phyloP scores from a whole-genome alignment of 139 green algal genomes.

The Chlorella sp. region DNA sequence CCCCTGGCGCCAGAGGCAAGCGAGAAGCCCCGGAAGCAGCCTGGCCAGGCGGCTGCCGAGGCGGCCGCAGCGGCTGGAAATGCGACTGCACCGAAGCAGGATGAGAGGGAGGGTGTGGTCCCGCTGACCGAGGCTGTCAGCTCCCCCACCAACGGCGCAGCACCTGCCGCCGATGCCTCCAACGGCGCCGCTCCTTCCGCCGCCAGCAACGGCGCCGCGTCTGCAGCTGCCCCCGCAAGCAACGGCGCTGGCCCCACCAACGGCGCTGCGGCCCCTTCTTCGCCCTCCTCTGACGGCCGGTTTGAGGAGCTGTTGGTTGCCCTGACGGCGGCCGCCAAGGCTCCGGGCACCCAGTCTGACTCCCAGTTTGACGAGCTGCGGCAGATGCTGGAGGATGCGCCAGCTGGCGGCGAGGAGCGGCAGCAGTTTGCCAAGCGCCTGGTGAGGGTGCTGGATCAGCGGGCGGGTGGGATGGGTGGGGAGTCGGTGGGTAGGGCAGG shows the following conservation, averaged over 20 bases:
- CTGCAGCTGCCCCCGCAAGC: not conserved
- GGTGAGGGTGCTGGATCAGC: not conserved
- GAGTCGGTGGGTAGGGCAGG: no score
- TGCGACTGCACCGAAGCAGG: not conserved
- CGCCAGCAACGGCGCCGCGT: not conserved
- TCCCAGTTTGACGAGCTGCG: not conserved
- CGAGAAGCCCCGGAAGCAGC: not conserved
- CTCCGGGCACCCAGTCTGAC: not conserved
- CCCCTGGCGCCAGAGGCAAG: no score
- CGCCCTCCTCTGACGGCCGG: not conserved
- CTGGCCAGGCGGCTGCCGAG: no score
- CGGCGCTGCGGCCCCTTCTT: not conserved
- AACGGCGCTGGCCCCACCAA: not conserved
- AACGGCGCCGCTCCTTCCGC: not conserved
- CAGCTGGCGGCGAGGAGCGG: not conserved
- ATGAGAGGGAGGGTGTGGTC: not conserved
- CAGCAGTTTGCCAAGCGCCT: not conserved
- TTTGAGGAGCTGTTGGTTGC: conserved; percentile 2
- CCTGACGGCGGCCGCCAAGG: not conserved
- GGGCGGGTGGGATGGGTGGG: no score
- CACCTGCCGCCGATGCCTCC: no score
- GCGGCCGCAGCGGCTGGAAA: not conserved
- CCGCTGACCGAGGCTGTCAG: no score
- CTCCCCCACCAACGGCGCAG: not conserved
- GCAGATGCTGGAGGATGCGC: not conserved